A percentile compares a stretch with the other conserved stretches of the same genome.
Evolutionary conservation across 306 rosid genomes (phyloP).

Genomic region (Casuarina cunninghamiana): DNA sequence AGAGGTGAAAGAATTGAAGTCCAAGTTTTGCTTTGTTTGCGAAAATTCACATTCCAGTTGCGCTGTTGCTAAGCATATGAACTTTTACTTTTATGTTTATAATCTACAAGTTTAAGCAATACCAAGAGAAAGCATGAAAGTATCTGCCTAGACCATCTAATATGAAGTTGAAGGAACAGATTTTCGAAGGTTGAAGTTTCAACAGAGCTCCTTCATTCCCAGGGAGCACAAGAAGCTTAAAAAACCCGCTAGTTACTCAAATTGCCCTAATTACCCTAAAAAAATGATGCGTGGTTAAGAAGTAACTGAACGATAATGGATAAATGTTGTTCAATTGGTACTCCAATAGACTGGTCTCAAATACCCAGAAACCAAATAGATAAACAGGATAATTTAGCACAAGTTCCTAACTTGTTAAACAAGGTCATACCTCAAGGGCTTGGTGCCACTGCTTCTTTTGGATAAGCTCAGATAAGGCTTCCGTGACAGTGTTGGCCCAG

Average conservation of each 20-base stretch:
- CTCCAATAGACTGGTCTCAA: neutral
- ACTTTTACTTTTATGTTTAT: neutral
- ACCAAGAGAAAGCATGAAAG: neutral
- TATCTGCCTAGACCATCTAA: neutral
- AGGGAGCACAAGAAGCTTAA: neutral
- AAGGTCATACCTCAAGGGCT: constrained; percentile 78
- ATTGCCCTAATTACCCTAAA: neutral
- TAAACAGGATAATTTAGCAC: neutral
- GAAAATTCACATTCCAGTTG: neutral
- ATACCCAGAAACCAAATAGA: neutral
- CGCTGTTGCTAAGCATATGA: neutral
- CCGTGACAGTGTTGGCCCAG: constrained; percentile 92
- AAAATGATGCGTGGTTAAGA: no score
- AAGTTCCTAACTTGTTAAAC: neutral
- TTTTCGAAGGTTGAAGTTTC: neutral
- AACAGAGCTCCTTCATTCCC: neutral
- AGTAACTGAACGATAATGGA: neutral
- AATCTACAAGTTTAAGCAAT: neutral
- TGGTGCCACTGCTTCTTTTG: constrained; percentile 88
- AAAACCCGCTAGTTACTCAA: neutral
- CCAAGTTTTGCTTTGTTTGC: neutral
- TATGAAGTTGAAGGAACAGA: neutral
- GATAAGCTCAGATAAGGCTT: constrained; percentile 63
- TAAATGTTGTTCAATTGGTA: neutral
- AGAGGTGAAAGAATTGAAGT: neutral